These are phyloP conservation scores for Solanum bukasovii DNA, from an alignment of 257 asterid species.

Conservation along the genomic window DNA sequence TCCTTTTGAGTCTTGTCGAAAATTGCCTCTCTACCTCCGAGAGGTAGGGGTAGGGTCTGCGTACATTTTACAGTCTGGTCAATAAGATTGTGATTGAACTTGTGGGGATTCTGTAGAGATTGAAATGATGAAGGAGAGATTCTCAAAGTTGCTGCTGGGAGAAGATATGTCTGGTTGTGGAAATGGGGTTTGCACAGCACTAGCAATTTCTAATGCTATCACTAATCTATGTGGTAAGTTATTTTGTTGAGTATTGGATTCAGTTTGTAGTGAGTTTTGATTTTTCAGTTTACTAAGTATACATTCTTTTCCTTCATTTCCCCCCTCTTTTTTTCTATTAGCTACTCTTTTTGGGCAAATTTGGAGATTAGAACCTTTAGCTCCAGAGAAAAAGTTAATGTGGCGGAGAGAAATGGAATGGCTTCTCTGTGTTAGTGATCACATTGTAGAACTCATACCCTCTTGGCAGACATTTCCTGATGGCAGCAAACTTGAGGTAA, in stretches of 20 bases:
- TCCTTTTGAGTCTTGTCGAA: not conserved
- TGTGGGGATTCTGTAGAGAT: constrained; percentile 19
- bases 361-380: constrained; percentile 80
- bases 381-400: constrained; percentile 44
- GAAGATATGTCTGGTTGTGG: constrained; percentile 94
- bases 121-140: constrained; percentile 84
- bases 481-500: constrained; percentile 73
- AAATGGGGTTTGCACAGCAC: constrained; percentile 76
- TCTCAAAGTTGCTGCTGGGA: constrained; percentile 74
- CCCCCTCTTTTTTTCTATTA: constrained; percentile 6
- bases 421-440: constrained; percentile 72
- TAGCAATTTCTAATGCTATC: constrained; percentile 82
- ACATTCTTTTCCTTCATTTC: not conserved
- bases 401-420: constrained; percentile 86
- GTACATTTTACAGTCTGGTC: not conserved
- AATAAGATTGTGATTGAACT: not conserved
- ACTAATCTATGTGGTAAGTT: constrained; percentile 75
- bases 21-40: not conserved
- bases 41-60: not conserved
- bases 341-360: constrained; percentile 85
- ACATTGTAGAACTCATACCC: constrained; percentile 70
- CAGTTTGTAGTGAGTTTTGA: not conserved
- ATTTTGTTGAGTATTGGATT: not conserved
- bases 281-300: not conserved
- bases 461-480: constrained; percentile 74